Percentiles rank a stretch among this genome's conserved stretches.
Conservation (phyloP, 148 eudicot genomes). For the Rhododendron griersonianum region DNA sequence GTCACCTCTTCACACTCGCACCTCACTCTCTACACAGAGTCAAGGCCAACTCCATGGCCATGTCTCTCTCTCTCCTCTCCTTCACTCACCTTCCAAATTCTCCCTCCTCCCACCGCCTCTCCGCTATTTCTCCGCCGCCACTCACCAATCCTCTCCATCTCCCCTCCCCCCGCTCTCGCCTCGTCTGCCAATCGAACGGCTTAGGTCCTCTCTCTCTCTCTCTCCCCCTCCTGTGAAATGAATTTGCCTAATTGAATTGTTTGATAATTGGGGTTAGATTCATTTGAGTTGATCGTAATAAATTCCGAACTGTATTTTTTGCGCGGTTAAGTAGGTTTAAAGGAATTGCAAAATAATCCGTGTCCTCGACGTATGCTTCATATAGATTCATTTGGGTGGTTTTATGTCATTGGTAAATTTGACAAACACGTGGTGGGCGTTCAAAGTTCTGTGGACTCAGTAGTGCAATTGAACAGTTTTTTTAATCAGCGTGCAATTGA, state of each 20-base stretch:
- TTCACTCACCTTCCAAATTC: constrained; percentile 2
- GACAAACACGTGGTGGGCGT: constrained; percentile 20
- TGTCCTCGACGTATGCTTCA: background rate
- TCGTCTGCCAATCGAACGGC: constrained; percentile 28
- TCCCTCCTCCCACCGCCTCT: constrained; percentile 3
- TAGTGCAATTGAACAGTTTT: background rate
- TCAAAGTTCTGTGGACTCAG: background rate
- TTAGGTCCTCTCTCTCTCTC: constrained; percentile 28
- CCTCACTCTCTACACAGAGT: constrained; percentile 12
- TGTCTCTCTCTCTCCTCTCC: constrained; percentile 14
- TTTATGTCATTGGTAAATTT: constrained; percentile 1
- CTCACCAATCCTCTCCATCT: constrained; percentile 9
- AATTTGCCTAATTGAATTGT: background rate
- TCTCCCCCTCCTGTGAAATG: constrained; percentile 1
- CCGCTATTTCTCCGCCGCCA: background rate
- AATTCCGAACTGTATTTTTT: background rate
- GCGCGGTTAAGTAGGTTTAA: background rate
- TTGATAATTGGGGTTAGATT: background rate
- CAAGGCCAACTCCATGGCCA: constrained; percentile 13
- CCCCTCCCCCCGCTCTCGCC: constrained; percentile 26
- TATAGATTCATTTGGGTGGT: background rate
- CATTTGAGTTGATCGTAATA: background rate
- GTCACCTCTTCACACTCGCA: background rate
- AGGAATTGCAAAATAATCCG: background rate
- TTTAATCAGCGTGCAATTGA: no score